phyloP scores from a whole-genome alignment of 345 rosid species.

The Hevea brasiliensis region DNA sequence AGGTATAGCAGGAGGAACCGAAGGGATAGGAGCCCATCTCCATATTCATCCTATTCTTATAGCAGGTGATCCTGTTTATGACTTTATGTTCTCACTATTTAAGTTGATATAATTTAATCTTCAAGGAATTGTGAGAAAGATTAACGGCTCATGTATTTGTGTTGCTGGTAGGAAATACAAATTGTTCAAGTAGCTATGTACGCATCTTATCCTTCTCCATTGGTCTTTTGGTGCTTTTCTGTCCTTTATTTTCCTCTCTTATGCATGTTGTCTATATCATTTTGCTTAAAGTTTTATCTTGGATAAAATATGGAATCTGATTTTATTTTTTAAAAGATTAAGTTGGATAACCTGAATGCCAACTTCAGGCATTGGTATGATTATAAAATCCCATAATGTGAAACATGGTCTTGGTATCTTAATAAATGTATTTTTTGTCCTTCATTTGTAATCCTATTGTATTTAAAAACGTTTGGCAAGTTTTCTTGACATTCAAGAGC shows the following conservation, averaged over 20 bases:
- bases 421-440: background rate
- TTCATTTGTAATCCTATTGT: background rate
- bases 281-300: background rate
- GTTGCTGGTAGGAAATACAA: slow-evolving; percentile 31
- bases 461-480: background rate
- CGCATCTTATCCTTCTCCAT: slow-evolving; percentile 24
- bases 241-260: background rate
- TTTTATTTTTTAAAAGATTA: background rate
- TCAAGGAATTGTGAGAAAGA: slow-evolving; percentile 37
- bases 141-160: slow-evolving; percentile 35
- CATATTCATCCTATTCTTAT: slow-evolving; percentile 64
- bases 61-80: slow-evolving; percentile 87
- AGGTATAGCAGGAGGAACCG: slow-evolving; percentile 75
- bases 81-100: slow-evolving; percentile 35
- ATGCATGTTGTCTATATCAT: background rate
- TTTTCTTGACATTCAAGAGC: background rate
- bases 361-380: background rate
- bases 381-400: background rate
- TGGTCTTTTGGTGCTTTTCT: slow-evolving; percentile 8
- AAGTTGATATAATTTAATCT: slow-evolving; percentile 16
- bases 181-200: slow-evolving; percentile 33
- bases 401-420: background rate
- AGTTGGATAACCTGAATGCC: slow-evolving; percentile 18
- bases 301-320: background rate
- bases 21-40: slow-evolving; percentile 79